Evolutionary conservation across 306 rosid species (phyloP), one percentile per base, ranked within the genome.

Genomic region (Mimosa bimucronata): DNA sequence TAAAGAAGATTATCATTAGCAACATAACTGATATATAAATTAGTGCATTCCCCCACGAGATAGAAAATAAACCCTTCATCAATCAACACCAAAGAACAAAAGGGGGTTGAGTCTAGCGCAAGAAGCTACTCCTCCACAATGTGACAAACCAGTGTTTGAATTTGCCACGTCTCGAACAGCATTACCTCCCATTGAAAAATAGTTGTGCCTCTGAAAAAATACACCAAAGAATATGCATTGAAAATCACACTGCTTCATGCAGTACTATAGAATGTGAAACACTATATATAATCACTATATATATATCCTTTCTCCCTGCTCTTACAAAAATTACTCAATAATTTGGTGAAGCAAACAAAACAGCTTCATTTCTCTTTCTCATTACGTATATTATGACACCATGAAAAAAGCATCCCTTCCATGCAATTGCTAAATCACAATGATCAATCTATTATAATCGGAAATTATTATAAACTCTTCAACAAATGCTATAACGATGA

Each of bases 401-500:
- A 73, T 18, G 31, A 29, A 73, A 23, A 50, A 7, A n/a, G 11
- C 61, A 10, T 68, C 34, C 38, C 12, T 42, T 69, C n/a, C 34
- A 64, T 29, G 11, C 8, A 23, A 21, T 14, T 13, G 14, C 9
- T 5, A 62, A 29, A 29, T 28, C 3, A 28, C 26, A 11, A 60
- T 14, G 6, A 26, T 60, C 0, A 58, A 25, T 11, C 19, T 5
- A 2, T 11, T 13, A 23, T 70, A 23, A 11, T 42, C 21, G 12
- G 74, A 25, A 42, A 70, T 25, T 16, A 26, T 21, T 23, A 69
- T 28, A 26, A 23, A n/a, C 74, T 69, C 55, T 25, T 69, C 74
- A 42, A 69, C 21, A 5, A 23, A 41, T 21, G 38, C 12, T 2
- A 21, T 6, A 15, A 34, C 7, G 25, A 66, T 16, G 19, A 34